Percentiles rank a stretch among this genome's conserved stretches.
Evolutionary conservation across 73 alveolate species (phyloP).

Genomic region (Tetrahymena thermophila): DNA sequence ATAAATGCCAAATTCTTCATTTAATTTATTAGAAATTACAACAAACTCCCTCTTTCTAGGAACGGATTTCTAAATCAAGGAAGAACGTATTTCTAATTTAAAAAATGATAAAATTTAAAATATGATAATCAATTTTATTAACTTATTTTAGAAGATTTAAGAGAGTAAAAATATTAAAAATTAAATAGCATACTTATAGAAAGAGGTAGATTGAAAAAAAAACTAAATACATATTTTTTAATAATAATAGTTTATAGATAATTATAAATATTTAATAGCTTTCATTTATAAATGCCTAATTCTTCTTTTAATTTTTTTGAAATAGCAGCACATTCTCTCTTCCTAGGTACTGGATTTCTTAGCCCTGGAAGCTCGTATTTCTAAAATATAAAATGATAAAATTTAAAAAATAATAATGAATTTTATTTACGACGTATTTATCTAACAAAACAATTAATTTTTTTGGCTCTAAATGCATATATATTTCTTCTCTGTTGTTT

Average conservation of each 20-base stretch:
- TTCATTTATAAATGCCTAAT: background rate
- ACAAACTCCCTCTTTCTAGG: background rate
- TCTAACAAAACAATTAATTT: background rate
- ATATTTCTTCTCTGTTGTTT: background rate
- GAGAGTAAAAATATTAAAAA: no score
- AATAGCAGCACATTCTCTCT: background rate
- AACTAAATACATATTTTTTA: no score
- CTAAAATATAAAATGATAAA: background rate
- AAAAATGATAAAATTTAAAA: background rate
- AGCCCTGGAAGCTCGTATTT: background rate
- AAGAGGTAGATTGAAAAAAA: no score
- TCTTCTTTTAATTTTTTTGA: background rate
- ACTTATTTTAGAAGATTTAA: no score
- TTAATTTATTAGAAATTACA: background rate
- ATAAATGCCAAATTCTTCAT: background rate
- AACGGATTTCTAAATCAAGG: background rate
- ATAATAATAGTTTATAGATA: no score
- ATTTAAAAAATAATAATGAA: background rate
- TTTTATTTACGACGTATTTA: background rate
- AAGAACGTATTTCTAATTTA: background rate
- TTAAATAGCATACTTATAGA: no score
- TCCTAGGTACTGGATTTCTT: background rate
- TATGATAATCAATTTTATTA: background rate
- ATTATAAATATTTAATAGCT: background rate
- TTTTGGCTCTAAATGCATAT: background rate